Evolutionary conservation across 441 rosid genomes (phyloP), one percentile per base, ranked within the genome.

Genomic region (Adansonia grandidieri): DNA sequence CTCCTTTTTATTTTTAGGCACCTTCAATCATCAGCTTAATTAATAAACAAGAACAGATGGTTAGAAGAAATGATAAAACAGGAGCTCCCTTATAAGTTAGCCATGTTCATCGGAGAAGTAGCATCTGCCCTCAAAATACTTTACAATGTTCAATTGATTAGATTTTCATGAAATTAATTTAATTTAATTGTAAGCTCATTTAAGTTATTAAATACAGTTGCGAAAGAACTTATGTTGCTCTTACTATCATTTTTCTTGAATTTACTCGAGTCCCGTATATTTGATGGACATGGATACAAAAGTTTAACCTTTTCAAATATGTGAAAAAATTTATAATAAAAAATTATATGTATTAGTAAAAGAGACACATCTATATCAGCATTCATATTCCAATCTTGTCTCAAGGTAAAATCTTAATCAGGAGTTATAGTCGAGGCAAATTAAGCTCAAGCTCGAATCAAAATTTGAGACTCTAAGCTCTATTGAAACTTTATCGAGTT

Each of bases 41-140:
- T 22, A 14, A 40, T 9, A 32, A 37, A 10, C 42, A 45, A 68
- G 7, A 19, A 15, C 54, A 28, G 11, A 42, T 24, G 2, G 14
- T 9, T 8, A 9, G 32, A 20, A 11, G 66, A 44, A 37, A 32
- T 67, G 32, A 58, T 14, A 6, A 2, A 74, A 28, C 63, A 57
- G 68, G 61, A 66, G 73, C 51, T 56, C 48, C 73, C 82, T 78
- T 79, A 66, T 47, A 74, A 74, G 61, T 37, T 57, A 28, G 61
- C 82, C 70, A 66, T 58, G 47, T 74, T 66, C 78, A 58, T 47
- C 48, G 75, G 75, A 28, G 5, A 24, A 9, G 28, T 51, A 51
- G 60, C 61, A 56, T 61, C 37, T 57, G 66, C 48, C 6, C 44
- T 53, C 72, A 76, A 9, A 4, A 14, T 15, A 40, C 69, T 64